These are phyloP conservation scores for Wallacemonas sp. DNA, from an alignment of 208 protist species.

Conservation along the genomic window DNA sequence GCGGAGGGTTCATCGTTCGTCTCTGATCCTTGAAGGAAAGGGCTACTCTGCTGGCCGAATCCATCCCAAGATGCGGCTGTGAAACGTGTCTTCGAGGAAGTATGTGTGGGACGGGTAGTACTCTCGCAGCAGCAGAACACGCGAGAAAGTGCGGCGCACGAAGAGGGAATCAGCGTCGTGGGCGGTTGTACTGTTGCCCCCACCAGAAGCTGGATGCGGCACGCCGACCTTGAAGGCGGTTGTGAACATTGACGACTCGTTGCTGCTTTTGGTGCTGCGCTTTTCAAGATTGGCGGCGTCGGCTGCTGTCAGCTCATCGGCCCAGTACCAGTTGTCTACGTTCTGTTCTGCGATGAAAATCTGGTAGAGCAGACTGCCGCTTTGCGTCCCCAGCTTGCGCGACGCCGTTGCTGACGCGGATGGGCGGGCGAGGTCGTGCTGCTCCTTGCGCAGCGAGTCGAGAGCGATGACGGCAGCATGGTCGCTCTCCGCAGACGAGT, in stretches of 20 bases:
- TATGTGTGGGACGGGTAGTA: slow-evolving; percentile 32
- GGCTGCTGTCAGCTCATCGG: slow-evolving; percentile 2
- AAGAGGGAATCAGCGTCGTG: neutral
- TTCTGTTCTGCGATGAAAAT: slow-evolving; percentile 73
- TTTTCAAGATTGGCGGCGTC: neutral
- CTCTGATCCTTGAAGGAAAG: too few relatives aligned
- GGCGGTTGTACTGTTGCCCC: neutral
- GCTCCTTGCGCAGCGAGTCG: slow-evolving; percentile 5
- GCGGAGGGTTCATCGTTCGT: too few relatives aligned
- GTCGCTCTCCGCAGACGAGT: slow-evolving; percentile 5
- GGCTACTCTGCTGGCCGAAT: slow-evolving; percentile 26
- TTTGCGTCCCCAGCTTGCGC: slow-evolving; percentile 2
- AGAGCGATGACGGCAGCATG: neutral
- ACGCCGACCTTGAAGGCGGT: slow-evolving; percentile 12
- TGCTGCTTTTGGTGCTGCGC: neutral
- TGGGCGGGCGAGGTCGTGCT: neutral
- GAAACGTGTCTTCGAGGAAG: slow-evolving; percentile 43
- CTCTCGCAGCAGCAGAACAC: slow-evolving; percentile 42
- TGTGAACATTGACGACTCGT: slow-evolving; percentile 7
- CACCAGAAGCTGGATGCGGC: neutral
- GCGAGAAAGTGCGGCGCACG: slow-evolving; percentile 22
- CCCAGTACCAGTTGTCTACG: slow-evolving; percentile 51
- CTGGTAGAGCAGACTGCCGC: slow-evolving; percentile 26
- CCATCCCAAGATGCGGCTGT: slow-evolving; percentile 45
- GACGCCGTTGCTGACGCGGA: neutral